phyloP scores from a whole-genome alignment of 2,329 filamentous ascomycete species.

The Chrysoporthe austroafricana region DNA sequence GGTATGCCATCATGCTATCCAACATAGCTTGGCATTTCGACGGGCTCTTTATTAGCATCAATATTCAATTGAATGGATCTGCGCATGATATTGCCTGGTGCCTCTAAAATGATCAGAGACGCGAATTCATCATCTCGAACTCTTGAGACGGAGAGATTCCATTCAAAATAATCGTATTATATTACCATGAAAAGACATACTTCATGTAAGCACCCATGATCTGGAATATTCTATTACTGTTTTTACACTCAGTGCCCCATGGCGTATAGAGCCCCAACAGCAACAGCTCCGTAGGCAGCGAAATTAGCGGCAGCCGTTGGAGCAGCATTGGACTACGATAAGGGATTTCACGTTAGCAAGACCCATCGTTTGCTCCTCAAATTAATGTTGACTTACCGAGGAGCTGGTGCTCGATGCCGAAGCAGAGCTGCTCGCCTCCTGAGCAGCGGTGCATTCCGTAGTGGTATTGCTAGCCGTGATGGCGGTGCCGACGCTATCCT shows the following conservation, averaged over 20 bases:
- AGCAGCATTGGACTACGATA: constrained; percentile 2
- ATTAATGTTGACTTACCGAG: constrained; percentile 7
- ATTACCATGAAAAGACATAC: no score
- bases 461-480: constrained; percentile 22
- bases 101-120: no score
- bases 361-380: background rate
- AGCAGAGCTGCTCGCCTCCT: constrained; percentile 18
- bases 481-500: constrained; percentile 31
- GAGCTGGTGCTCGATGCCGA: constrained; percentile 18
- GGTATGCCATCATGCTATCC: background rate
- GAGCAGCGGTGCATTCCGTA: constrained; percentile 19
- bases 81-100: background rate
- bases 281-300: constrained; percentile 22
- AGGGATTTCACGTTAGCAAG: background rate
- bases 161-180: no score
- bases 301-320: background rate
- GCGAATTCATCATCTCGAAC: no score
- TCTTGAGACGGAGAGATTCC: no score
- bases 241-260: constrained; percentile 12
- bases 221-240: background rate
- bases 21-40: background rate
- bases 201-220: no score
- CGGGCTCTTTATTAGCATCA: background rate
- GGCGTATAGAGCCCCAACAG: constrained; percentile 17
- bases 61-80: background rate